Evolutionary conservation across 345 rosid genomes (phyloP), one percentile per base, ranked within the genome.

Genomic region (Tarenaya hassleriana): DNA sequence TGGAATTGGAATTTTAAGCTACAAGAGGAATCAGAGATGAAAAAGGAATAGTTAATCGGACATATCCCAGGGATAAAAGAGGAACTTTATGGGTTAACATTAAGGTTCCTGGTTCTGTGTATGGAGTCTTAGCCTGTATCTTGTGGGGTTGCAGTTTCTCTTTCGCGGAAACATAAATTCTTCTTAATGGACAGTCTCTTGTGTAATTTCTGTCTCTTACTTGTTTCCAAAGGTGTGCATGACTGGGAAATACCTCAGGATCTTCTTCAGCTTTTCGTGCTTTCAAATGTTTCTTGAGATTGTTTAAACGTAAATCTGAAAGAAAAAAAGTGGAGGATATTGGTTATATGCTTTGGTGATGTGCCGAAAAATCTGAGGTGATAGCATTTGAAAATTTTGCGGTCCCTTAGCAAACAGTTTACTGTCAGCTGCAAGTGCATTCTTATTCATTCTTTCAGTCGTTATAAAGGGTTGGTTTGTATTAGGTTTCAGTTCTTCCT

Each of bases 401-500:
- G 47, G 34, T 44, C 37, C 7, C 20, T 24, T 44, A 38, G 14
- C 7, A 13, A 17, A 10, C 8, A 35, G 19, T 24, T 24, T 39
- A 11, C 19, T 14, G 52, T 27, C 10, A 20, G 57, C 38, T 60
- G 11, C 34, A 19, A 15, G 37, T 42, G 35, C 41, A 13, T 14
- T 40, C 31, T 9, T 15, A 39, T 39, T 19, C 11, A 16, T 59
- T 13, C 12, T 43, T 41, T 41, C 8, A 55, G 16, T 24, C 11
- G 35, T 34, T 24, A 24, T 24, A 24, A 17, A 35, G 13, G 9
- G 19, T 4, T 41, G 19, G 0, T 3, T 10, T 17, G 37, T 20
- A 15, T 61, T 18, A 41, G 29, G 35, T 44, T 52, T 43, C 33
- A n/a, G 15, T 47, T 35, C 32, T 61, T 44, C 27, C 12, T 16